Conservation (phyloP, 2,329 filamentous ascomycete species). For the Talaromyces sp. region DNA sequence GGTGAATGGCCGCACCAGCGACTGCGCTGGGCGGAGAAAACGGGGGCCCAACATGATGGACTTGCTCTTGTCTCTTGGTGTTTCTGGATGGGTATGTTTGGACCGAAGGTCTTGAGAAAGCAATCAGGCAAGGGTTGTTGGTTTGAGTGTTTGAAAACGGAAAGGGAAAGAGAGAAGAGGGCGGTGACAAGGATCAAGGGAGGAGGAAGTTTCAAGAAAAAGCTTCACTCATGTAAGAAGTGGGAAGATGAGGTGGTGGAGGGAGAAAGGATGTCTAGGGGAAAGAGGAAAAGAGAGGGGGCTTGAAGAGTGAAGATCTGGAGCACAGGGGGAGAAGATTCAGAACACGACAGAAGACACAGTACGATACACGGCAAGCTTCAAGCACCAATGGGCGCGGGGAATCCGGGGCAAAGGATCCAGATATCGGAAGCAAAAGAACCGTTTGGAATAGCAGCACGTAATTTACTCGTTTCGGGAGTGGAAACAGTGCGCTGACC, state of each 20-base stretch:
- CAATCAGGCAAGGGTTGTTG: not conserved
- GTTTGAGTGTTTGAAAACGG: slow-evolving; percentile 5
- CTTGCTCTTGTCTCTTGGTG: not conserved
- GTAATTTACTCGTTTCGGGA: slow-evolving; percentile 2
- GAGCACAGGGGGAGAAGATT: not conserved
- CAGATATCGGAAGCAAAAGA: not conserved
- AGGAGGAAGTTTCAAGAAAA: not conserved
- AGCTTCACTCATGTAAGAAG: not conserved
- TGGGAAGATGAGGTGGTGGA: not conserved
- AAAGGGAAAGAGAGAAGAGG: slow-evolving; percentile 5
- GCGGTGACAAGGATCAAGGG: slow-evolving; percentile 6
- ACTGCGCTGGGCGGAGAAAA: slow-evolving; percentile 53
- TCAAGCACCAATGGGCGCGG: not conserved
- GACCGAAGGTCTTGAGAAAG: not conserved
- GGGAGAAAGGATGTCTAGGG: not conserved
- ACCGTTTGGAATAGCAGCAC: not conserved
- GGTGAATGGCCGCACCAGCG: slow-evolving; percentile 61
- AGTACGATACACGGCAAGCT: not conserved
- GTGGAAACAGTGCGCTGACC: not conserved
- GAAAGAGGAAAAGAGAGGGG: not conserved
- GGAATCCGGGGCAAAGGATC: not conserved
- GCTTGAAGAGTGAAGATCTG: not conserved
- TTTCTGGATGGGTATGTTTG: not conserved
- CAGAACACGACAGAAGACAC: not conserved
- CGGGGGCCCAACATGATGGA: slow-evolving; percentile 48